A percentile compares a stretch with the other conserved stretches of the same genome.
phyloP scores from a whole-genome alignment of 2,329 filamentous ascomycete genomes.

The Pestalotiopsis sp. region DNA sequence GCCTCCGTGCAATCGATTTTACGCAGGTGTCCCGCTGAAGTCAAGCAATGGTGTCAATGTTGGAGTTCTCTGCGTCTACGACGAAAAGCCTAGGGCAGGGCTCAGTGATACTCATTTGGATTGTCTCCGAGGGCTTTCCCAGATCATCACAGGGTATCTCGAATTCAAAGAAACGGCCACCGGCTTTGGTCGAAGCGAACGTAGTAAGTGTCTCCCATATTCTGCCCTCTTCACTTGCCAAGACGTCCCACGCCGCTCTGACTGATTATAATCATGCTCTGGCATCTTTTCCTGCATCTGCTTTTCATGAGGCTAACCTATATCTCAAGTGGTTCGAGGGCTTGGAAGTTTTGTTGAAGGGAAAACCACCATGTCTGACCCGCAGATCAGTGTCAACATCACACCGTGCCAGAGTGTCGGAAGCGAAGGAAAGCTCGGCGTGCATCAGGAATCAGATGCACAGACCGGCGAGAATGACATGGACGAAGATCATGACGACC shows the following conservation, averaged over 20 bases:
- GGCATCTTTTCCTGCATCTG: not conserved
- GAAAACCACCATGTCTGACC: slow-evolving; percentile 21
- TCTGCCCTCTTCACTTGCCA: not conserved
- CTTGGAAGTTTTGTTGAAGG: slow-evolving; percentile 26
- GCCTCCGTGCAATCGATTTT: slow-evolving; percentile 23
- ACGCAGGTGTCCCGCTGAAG: slow-evolving; percentile 21
- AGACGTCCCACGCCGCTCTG: not conserved
- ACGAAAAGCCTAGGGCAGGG: slow-evolving; percentile 12
- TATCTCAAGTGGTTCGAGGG: slow-evolving; percentile 20
- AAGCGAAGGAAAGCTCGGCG: slow-evolving; percentile 21
- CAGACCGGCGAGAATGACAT: not conserved
- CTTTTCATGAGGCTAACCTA: not conserved
- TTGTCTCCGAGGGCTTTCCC: slow-evolving; percentile 20
- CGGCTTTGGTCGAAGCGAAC: slow-evolving; percentile 18
- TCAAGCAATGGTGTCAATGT: slow-evolving; percentile 19
- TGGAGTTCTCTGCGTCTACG: slow-evolving; percentile 20
- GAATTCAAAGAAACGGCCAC: slow-evolving; percentile 15
- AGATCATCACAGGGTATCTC: slow-evolving; percentile 20
- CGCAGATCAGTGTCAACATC: slow-evolving; percentile 14
- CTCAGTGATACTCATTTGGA: slow-evolving; percentile 1
- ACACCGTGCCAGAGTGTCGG: slow-evolving; percentile 16
- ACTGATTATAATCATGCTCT: too few species aligned
- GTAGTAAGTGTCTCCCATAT: slow-evolving; percentile 13
- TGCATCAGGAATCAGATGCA: slow-evolving; percentile 16
- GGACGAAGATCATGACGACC: not conserved